Base-by-base conservation (phyloP, 2,329 filamentous ascomycete species). In the Penicillium sclerotigenum region DNA sequence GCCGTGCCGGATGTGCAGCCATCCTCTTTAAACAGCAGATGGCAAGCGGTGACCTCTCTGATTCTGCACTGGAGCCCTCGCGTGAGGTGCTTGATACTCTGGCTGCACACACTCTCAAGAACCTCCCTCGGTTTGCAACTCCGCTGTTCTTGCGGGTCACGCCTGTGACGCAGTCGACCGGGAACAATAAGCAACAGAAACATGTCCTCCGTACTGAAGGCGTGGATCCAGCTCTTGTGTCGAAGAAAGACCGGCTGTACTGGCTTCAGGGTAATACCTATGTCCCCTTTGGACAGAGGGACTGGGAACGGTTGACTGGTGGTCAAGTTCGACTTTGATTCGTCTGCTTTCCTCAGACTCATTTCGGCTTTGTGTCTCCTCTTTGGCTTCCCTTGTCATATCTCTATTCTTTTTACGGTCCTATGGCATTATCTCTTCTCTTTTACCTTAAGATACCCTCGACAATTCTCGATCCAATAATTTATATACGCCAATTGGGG, bases 181-280 rank as follows among this genome's bases (percentile, higher is more conserved):
- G 91, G 0, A 96, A 91, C 46, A 89, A 91, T 67, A 96, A 96
- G 79, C 89, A 95, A 76, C 88, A 92, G 75, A 96, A 96, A 74
- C 84, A 88, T 60, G 74, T 78, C 0, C 71, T 96, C 60, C 80
- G 90, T n/a, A 78, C 80, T 2, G 82, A 92, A 59, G 91, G 91
- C 0, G 89, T 93, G 0, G 83, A 90, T 65, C 88, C 87, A 0
- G 73, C 67, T 4, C 62, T 65, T 10, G 66, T 76, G 13, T 63
- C 64, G 6, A 49, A 65, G 26, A 59, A 63, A 2, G 81, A 84
- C 60, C 70, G 68, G 40, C 77, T 89, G 73, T 84, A 85, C 63
- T 93, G 89, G 87, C 75, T 91, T 16, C 82, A 80, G 64, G 81
- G 79, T 0, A 82, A 83, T 24, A 79, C 77, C 0, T 96, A 96